Evolutionary conservation across 2,329 filamentous ascomycete species (phyloP), one percentile per base, ranked within the genome.

Genomic region (Sporothrix luriei): DNA sequence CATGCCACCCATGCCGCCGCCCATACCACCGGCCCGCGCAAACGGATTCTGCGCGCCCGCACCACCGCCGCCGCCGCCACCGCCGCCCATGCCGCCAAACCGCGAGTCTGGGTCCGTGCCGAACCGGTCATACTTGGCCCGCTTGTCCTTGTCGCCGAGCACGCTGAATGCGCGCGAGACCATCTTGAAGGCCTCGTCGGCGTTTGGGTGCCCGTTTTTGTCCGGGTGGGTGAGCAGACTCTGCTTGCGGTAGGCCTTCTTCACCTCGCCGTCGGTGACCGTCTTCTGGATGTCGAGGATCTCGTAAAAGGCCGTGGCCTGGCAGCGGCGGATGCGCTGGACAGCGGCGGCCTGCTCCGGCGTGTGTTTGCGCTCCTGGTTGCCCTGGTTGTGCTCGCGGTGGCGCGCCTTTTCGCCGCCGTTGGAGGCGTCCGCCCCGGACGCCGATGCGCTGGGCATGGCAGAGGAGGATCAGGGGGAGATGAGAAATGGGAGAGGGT

Each of bases 171-270:
- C 95, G 75, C 93, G 87, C 76, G 92, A 91, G 29, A 99, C 93
- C 91, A 97, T 91, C 84, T 99, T 99, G 83, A 99, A 99, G 43
- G 95, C 95, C 82, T 99, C 95, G 78, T 97, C 95, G 69, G 95
- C 94, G 71, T 96, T 89, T 49, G 94, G 90, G 79, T 97, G 94
- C 66, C 94, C 94, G 84, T 99, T 99, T 84, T 99, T 99, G 84
- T 99, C 95, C 73, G 95, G 95, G 84, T 99, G 95, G 71, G 95
- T 99, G 77, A 98, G 85, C 76, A 99, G 83, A 78, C 91, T 95
- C 78, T 96, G 86, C 82, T 97, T 98, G 77, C 94, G 88, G 82
- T 99, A 99, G 7, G 95, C 94, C 83, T 98, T 98, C 80, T 98
- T 99, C 78, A 99, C 93, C 76, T 98, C 94, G 72, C 84, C 80